Evolutionary conservation across 306 rosid species (phyloP), one percentile per base, ranked within the genome.

Genomic region (Herpetospermum pedunculosum): DNA sequence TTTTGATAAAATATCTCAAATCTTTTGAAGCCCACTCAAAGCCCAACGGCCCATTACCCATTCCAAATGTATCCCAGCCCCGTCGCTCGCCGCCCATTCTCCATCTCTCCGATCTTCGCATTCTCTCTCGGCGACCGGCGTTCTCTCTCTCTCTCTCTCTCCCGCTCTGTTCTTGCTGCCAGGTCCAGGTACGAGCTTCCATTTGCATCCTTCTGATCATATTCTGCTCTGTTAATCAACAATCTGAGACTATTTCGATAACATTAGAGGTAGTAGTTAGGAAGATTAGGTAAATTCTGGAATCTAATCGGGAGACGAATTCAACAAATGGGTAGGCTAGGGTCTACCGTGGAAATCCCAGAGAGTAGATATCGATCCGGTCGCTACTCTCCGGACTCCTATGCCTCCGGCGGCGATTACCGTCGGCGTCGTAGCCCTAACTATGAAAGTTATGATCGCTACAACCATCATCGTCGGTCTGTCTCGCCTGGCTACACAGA

Each of bases 401-500:
- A 65, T 21, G 72, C 16, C 1, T 63, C 70, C 1, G 47, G 70
- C 35, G 69, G 69, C 26, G 47, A 21, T 65, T 38, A 65, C 50
- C 23, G 55, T 14, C 82, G 73, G 30, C 89, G 96, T 30, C 88
- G 91, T 9, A 92, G 96, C 83, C 97, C 97, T 54, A 89, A 80
- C 80, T 92, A 92, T 6, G 96, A 89, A 43, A 74, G 80, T 8
- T 88, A 84, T 71, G 89, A 88, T 52, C 49, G 76, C 43, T 15
- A 69, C 23, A 35, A 49, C 21, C 85, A 63, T 14, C 78, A 76
- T 59, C 81, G 81, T 37, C 84, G 79, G 1, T 81, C 84, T 6
- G 53, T 30, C 26, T 85, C 97, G 0, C 96, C 88, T 1, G 82
- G 70, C 25, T 35, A 46, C 12, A 41, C 19, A 8, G 75, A 76